Percentiles rank a stretch among this genome's conserved stretches.
phyloP scores from a whole-genome alignment of 768 basidiomycete genomes.

The Tephrocybe sp. region DNA sequence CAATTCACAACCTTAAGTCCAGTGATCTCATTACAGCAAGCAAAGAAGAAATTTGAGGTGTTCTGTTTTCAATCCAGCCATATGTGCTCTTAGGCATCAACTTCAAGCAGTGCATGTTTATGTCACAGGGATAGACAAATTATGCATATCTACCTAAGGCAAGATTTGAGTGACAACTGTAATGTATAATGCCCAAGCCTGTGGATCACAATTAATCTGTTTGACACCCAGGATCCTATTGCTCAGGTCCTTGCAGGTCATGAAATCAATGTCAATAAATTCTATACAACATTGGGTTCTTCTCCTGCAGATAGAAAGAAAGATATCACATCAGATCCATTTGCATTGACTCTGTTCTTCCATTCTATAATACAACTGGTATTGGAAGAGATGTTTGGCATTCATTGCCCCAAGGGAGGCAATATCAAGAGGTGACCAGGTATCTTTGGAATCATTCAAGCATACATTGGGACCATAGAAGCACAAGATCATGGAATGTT shows the following conservation, averaged over 20 bases:
- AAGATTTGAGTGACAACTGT: too few relatives aligned
- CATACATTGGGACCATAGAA: slow-evolving; percentile 39
- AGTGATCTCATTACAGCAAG: slow-evolving; percentile 26
- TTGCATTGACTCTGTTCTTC: slow-evolving; percentile 37
- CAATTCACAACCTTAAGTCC: slow-evolving; percentile 24
- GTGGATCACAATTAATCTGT: too few relatives aligned
- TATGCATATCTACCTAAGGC: slow-evolving; percentile 43
- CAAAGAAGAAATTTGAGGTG: too few relatives aligned
- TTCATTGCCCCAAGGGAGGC: not conserved
- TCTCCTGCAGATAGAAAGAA: too few relatives aligned
- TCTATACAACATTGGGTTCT: slow-evolving; percentile 23
- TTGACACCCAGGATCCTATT: too few relatives aligned
- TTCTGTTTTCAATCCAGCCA: slow-evolving; percentile 28
- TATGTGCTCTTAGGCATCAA: slow-evolving; percentile 34
- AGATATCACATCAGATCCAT: slow-evolving; percentile 39
- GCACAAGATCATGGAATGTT: slow-evolving; percentile 39
- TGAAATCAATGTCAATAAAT: too few relatives aligned
- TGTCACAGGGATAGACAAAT: slow-evolving; percentile 43
- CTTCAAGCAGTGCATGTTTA: too few relatives aligned
- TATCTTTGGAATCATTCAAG: slow-evolving; percentile 28
- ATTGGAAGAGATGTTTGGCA: too few relatives aligned
- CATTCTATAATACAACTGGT: too few relatives aligned
- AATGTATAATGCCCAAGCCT: too few relatives aligned
- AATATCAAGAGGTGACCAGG: slow-evolving; percentile 24
- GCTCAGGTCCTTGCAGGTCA: too few relatives aligned